Conservation (phyloP, 345 rosid genomes). For the Linum tenue region DNA sequence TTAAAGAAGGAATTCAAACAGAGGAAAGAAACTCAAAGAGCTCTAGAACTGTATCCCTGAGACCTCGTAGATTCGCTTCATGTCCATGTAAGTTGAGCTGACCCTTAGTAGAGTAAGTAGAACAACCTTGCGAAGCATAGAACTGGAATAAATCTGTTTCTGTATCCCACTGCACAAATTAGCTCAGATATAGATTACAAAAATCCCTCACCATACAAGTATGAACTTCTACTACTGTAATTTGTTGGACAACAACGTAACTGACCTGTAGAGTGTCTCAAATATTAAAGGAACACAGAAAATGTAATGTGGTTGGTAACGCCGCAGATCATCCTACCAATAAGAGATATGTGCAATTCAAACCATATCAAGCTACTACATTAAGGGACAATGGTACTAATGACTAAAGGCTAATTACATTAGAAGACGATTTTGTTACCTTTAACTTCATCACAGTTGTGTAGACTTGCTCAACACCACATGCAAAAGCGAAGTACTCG, state of each 20-base stretch:
- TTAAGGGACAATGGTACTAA: background rate
- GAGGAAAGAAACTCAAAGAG: background rate
- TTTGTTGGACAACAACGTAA: slow-evolving; percentile 10
- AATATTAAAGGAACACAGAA: slow-evolving; percentile 88
- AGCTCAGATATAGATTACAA: no score
- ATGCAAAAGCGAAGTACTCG: slow-evolving; percentile 68
- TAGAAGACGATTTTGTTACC: slow-evolving; percentile 28
- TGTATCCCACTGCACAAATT: slow-evolving; percentile 64
- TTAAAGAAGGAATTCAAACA: background rate
- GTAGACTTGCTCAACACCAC: slow-evolving; percentile 76
- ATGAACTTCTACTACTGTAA: background rate
- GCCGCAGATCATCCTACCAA: slow-evolving; percentile 68
- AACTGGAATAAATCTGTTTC: slow-evolving; percentile 67
- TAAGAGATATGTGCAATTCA: slow-evolving; percentile 9
- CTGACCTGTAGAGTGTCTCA: slow-evolving; percentile 83
- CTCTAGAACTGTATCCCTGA: slow-evolving; percentile 8
- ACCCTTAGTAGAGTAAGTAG: slow-evolving; percentile 52
- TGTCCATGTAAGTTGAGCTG: slow-evolving; percentile 60
- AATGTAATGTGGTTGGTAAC: slow-evolving; percentile 71
- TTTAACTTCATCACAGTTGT: slow-evolving; percentile 62
- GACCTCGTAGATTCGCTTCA: slow-evolving; percentile 73
- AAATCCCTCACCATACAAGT: no score
- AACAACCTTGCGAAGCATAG: slow-evolving; percentile 51
- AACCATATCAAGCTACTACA: background rate
- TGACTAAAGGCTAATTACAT: background rate